Percentiles rank a stretch among this genome's conserved stretches.
These are phyloP conservation scores for Pseudoneurospora amorphoporcata DNA, from an alignment of 495 filamentous ascomycete genomes.

Conservation along the genomic window DNA sequence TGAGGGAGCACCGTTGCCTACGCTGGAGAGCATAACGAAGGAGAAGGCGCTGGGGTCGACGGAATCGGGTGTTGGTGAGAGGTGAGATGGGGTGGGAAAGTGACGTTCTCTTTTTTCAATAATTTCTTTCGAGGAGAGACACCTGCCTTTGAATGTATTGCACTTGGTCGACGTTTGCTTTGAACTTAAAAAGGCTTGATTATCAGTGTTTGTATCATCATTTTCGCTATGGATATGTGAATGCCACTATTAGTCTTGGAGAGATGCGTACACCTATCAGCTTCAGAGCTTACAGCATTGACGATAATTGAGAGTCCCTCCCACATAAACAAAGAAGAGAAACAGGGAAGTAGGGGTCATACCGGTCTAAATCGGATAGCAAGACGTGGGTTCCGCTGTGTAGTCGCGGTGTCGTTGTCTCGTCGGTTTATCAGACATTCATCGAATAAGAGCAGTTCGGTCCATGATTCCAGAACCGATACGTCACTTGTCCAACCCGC, in stretches of 20 bases:
- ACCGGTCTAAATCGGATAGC: neutral
- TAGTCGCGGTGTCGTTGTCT: neutral
- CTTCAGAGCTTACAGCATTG: neutral
- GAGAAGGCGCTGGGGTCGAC: neutral
- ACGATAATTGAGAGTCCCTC: neutral
- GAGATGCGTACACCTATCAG: neutral
- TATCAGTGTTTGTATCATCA: neutral
- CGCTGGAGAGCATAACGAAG: neutral
- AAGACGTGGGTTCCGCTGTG: neutral
- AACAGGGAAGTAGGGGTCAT: neutral
- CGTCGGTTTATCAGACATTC: neutral
- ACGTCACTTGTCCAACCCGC: slow-evolving; percentile 61
- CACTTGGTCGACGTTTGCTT: neutral
- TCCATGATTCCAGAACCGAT: neutral
- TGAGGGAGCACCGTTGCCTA: slow-evolving; percentile 2
- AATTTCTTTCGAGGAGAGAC: neutral
- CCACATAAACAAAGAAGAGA: neutral
- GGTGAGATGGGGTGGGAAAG: neutral
- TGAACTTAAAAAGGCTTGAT: neutral
- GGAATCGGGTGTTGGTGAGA: neutral
- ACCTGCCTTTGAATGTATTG: neutral
- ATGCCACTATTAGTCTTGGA: neutral
- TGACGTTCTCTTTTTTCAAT: neutral
- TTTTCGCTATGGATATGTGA: neutral
- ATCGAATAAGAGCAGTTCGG: neutral